Conservation (phyloP, 2,329 filamentous ascomycete species). For the Fusarium beomiforme region DNA sequence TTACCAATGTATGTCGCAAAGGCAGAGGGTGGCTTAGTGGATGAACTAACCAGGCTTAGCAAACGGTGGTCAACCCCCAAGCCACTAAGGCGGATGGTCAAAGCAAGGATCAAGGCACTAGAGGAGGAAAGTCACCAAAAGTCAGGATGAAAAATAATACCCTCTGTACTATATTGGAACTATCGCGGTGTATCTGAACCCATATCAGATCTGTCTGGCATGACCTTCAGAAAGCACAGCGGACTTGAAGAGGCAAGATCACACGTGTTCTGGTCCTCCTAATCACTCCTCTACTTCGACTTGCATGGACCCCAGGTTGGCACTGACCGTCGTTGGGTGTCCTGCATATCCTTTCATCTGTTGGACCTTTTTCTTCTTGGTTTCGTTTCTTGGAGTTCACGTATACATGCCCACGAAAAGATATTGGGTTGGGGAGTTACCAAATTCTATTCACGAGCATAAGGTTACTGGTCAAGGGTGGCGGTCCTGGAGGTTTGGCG, state of each 20-base stretch:
- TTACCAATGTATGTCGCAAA: slow-evolving; percentile 61
- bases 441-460: slow-evolving; percentile 38
- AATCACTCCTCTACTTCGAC: slow-evolving; percentile 30
- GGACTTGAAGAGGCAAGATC: slow-evolving; percentile 1
- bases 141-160: slow-evolving; percentile 42
- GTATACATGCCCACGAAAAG: slow-evolving; percentile 39
- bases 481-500: slow-evolving; percentile 33
- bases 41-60: slow-evolving; percentile 41
- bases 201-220: neutral
- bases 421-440: slow-evolving; percentile 37
- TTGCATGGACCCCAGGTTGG: neutral
- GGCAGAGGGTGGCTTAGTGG: slow-evolving; percentile 17
- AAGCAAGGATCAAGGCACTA: slow-evolving; percentile 32
- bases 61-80: slow-evolving; percentile 49
- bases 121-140: slow-evolving; percentile 44
- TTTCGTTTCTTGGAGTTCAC: slow-evolving; percentile 42
- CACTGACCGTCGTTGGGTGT: neutral
- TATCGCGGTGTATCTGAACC: slow-evolving; percentile 12
- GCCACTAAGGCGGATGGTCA: slow-evolving; percentile 42
- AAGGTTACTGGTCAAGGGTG: slow-evolving; percentile 34
- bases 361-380: slow-evolving; percentile 22
- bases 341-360: slow-evolving; percentile 5
- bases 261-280: slow-evolving; percentile 4
- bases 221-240: neutral
- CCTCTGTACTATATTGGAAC: slow-evolving; percentile 43